phyloP scores from a whole-genome alignment of 495 filamentous ascomycete species.

The Penicillium canariense region DNA sequence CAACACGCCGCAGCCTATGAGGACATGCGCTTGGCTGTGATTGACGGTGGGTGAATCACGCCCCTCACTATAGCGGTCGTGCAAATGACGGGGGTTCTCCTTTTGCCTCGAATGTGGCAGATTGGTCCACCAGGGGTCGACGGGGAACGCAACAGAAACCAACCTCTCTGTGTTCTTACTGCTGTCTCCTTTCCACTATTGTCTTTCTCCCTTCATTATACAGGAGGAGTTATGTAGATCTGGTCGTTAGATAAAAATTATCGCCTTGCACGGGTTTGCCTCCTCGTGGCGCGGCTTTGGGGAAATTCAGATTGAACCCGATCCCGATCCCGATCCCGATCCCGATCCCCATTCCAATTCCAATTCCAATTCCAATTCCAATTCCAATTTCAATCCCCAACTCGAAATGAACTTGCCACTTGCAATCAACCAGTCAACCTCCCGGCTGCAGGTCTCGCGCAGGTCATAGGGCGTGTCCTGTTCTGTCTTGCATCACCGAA shows the following conservation, averaged over 20 bases:
- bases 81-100: not conserved
- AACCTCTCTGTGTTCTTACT: not conserved
- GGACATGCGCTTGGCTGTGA: not conserved
- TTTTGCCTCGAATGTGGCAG: conserved; percentile 5
- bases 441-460: too few species aligned
- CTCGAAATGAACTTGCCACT: not conserved
- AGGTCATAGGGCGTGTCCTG: not conserved
- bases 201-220: not conserved
- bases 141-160: not conserved
- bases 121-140: conserved; percentile 8
- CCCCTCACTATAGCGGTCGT: not conserved
- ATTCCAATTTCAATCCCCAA: too few species aligned
- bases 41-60: conserved; percentile 20
- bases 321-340: too few species aligned
- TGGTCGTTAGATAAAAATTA: conserved; percentile 16
- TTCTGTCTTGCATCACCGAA: not conserved
- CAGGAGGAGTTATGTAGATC: conserved; percentile 9
- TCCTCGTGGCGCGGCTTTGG: not conserved
- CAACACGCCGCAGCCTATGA: not conserved
- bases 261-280: not conserved
- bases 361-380: too few species aligned
- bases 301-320: not conserved
- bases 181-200: not conserved
- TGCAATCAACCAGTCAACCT: too few species aligned
- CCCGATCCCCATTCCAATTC: too few species aligned